These are phyloP conservation scores for Rubus parviflorus DNA, from an alignment of 306 rosid species.

Conservation along the genomic window DNA sequence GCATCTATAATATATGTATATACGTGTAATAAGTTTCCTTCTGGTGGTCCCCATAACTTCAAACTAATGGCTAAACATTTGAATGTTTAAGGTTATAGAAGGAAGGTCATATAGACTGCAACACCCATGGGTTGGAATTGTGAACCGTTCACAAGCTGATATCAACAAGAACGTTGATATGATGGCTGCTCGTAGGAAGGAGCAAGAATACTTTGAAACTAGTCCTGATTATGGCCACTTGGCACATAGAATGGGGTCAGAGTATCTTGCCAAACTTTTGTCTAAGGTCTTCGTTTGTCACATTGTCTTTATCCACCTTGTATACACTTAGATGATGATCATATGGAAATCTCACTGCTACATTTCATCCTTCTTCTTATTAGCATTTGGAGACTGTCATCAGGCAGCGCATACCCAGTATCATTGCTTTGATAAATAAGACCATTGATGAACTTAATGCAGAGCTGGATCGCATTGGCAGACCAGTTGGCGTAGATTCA, in stretches of 20 bases:
- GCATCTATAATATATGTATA: not conserved
- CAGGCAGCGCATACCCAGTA: constrained; percentile 97
- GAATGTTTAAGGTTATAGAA: constrained; percentile 78
- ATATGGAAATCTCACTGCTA: constrained; percentile 23
- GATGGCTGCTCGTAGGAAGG: constrained; percentile 91
- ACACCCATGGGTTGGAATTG: constrained; percentile 99
- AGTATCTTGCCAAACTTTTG: constrained; percentile 94
- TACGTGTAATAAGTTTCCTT: constrained; percentile 1
- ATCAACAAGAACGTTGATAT: constrained; percentile 92
- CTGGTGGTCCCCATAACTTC: constrained; percentile 9
- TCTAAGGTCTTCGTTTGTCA: constrained; percentile 60
- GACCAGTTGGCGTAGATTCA: constrained; percentile 89
- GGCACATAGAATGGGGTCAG: constrained; percentile 97
- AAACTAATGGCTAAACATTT: constrained; percentile 26
- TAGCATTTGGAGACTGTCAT: constrained; percentile 98
- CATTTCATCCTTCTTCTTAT: constrained; percentile 26
- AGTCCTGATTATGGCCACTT: constrained; percentile 98
- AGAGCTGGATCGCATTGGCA: constrained; percentile 96
- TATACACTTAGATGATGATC: constrained; percentile 1
- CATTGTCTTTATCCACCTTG: constrained; percentile 8
- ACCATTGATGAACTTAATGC: constrained; percentile 92
- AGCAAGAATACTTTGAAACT: constrained; percentile 86
- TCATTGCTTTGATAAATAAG: constrained; percentile 87
- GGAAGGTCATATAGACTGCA: constrained; percentile 92
- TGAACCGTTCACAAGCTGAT: constrained; percentile 98